Evolutionary conservation across 768 basidiomycete species (phyloP).

Genomic region (Psilocybe cyanescens): DNA sequence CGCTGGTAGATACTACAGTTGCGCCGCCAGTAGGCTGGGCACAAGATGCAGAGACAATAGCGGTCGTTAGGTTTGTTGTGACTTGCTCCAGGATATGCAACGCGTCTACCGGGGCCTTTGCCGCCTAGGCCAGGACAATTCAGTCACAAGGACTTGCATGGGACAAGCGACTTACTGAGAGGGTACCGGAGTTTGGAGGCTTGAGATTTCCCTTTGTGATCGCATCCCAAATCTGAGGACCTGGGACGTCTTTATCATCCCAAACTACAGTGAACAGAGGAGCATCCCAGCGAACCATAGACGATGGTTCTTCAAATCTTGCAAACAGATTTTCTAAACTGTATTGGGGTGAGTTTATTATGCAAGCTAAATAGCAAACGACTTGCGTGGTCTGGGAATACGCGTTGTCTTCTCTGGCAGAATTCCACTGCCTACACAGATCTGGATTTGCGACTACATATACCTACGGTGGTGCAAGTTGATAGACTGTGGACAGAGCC

Average conservation of each 20-base stretch:
- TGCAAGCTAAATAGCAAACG: constrained; percentile 5
- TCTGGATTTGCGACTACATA: constrained; percentile 78
- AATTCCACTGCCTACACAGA: constrained; percentile 80
- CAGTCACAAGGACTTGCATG: neutral
- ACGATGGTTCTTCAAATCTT: constrained; percentile 95
- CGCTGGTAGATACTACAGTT: constrained; percentile 49
- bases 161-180: constrained; percentile 46
- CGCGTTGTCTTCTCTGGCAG: constrained; percentile 42
- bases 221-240: constrained; percentile 78
- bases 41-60: constrained; percentile 58
- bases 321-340: constrained; percentile 87
- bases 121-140: constrained; percentile 48
- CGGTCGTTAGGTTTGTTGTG: constrained; percentile 68
- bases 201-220: constrained; percentile 81
- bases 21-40: constrained; percentile 55
- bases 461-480: constrained; percentile 46
- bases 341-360: neutral
- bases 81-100: constrained; percentile 85
- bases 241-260: constrained; percentile 69
- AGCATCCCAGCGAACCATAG: constrained; percentile 99
- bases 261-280: constrained; percentile 88
- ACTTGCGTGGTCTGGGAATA: constrained; percentile 81
- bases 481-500: neutral
- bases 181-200: constrained; percentile 85
- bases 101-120: constrained; percentile 87